Percentiles rank a stretch among this genome's conserved stretches.
Conservation (phyloP, 345 rosid genomes). For the Arabidopsis arenosa region DNA sequence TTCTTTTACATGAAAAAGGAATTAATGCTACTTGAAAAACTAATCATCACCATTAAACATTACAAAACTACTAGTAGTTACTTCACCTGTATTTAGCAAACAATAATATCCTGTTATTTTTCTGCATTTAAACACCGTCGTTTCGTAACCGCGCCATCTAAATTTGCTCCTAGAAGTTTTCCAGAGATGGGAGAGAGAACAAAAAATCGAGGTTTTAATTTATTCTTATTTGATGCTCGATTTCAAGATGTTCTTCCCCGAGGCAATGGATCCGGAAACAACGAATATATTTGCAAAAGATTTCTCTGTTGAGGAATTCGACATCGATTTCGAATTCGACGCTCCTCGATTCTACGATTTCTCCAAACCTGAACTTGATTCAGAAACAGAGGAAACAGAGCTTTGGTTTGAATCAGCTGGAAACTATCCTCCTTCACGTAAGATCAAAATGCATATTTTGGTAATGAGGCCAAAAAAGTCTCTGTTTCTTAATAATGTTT, state of each 20-base stretch:
- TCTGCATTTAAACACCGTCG: constrained; percentile 31
- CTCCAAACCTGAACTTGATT: constrained; percentile 50
- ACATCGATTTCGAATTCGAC: constrained; percentile 74
- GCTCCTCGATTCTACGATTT: constrained; percentile 74
- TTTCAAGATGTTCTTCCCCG: constrained; percentile 7
- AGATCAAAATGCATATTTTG: constrained; percentile 26
- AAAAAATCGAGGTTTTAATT: neutral
- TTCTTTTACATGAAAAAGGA: neutral
- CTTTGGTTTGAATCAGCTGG: constrained; percentile 69
- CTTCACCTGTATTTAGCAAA: constrained; percentile 27
- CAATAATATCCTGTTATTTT: neutral
- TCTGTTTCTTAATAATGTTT: constrained; percentile 9
- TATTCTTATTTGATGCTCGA: neutral
- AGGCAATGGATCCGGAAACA: constrained; percentile 38
- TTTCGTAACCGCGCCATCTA: constrained; percentile 39
- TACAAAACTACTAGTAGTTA: constrained; percentile 11
- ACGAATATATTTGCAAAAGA: constrained; percentile 29
- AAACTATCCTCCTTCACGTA: constrained; percentile 78
- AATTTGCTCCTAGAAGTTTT: constrained; percentile 3
- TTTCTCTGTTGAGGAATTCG: constrained; percentile 42
- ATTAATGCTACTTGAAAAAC: neutral
- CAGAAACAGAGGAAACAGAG: constrained; percentile 56
- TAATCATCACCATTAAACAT: neutral
- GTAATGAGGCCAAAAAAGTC: neutral
- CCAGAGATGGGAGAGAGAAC: neutral